These are phyloP conservation scores for Leishmania tropica DNA, from an alignment of 208 protist genomes.

Conservation along the genomic window DNA sequence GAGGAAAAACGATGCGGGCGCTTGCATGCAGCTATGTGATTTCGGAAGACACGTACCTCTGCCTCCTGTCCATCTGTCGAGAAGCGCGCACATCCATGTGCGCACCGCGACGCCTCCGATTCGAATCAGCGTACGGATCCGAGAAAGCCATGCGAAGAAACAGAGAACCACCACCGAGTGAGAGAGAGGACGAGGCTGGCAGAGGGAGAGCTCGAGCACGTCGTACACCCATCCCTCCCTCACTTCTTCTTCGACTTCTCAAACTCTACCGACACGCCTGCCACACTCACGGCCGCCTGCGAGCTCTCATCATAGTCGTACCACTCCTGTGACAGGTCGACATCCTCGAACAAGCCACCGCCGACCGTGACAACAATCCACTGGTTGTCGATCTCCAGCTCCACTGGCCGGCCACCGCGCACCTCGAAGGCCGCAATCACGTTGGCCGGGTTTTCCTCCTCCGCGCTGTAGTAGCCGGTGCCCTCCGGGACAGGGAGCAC, in stretches of 20 bases:
- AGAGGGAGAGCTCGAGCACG: neutral
- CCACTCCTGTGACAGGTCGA: slow-evolving; percentile 71
- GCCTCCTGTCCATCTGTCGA: neutral
- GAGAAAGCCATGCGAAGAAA: neutral
- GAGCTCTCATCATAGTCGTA: slow-evolving; percentile 72
- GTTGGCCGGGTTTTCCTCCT: slow-evolving; percentile 13
- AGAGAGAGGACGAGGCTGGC: neutral
- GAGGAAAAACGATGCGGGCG: neutral
- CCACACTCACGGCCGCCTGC: slow-evolving; percentile 36
- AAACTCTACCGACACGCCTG: slow-evolving; percentile 43
- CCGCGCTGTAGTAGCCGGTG: slow-evolving; percentile 20
- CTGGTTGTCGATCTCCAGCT: slow-evolving; percentile 63
- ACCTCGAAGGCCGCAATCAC: slow-evolving; percentile 56
- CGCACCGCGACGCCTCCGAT: neutral
- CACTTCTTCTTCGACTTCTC: slow-evolving; percentile 46
- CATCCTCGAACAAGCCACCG: slow-evolving; percentile 45
- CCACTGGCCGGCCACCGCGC: slow-evolving; percentile 63
- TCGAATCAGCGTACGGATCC: neutral
- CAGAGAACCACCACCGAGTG: too few species aligned
- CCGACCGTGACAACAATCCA: slow-evolving; percentile 48
- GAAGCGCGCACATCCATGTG: neutral
- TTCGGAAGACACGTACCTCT: neutral
- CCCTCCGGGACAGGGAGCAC: slow-evolving; percentile 31
- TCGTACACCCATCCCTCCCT: neutral
- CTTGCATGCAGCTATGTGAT: neutral